Base-by-base conservation (phyloP, 1,139 yeast species). In the Petasospora fabianii region DNA sequence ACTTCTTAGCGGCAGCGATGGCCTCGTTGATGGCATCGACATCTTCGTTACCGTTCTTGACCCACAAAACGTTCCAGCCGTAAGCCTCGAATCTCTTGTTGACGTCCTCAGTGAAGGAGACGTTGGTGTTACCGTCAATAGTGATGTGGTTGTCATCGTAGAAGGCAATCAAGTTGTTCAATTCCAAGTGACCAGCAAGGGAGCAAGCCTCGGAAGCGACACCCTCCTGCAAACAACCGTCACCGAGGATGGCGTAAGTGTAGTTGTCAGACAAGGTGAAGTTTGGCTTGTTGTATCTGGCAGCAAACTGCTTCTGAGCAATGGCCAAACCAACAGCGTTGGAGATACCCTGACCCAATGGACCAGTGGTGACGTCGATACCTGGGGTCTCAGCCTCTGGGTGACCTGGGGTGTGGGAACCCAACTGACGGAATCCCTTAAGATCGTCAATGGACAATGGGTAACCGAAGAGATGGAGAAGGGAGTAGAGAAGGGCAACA, bases 211-310 rank as follows among this genome's bases (percentile, higher is more conserved):
- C 99, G 46, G 94, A 77, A 45, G 97, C 78, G 50, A 92, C 88
- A 77, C 99, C 99, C 74, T 92, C 99, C 92, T 84, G 85, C 75
- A 92, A 75, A 73, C 98, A 94, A 56, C 98, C 99, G 60, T 92
- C 99, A 70, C 99, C 99, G 50, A 87, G 70, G 73, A 94, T 82
- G 52, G 71, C 66, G 68, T 81, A 92, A 51, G 88, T 80, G 75
- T 73, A 77, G 64, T 79, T 77, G 70, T 87, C 86, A 44, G 87
- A 75, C 49, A 86, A 58, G 40, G 75, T 68, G 68, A 67, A 77
- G 56, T 75, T 84, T 54, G 95, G 95, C 74, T 84, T 86, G 83
- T 92, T 90, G 79, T 82, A 92, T 53, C 84, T 82, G 49, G 97
- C 96, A 53, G 94, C 96, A 49, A 87, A 71, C 67, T 90, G 94